Percentiles rank a stretch among this genome's conserved stretches.
phyloP scores from a whole-genome alignment of 805 yeast species.

The Pichia manshurica region DNA sequence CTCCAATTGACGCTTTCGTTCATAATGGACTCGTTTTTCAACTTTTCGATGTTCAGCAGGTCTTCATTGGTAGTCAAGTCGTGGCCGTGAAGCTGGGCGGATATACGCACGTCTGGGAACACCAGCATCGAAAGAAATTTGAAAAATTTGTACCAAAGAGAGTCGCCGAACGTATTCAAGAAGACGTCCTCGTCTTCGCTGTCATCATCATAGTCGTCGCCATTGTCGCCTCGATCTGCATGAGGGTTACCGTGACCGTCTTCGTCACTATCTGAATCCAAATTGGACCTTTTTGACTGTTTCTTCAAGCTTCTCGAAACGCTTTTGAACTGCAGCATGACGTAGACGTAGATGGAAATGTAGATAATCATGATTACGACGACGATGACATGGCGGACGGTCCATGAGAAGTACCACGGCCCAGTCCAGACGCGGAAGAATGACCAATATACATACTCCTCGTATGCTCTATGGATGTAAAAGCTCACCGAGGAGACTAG shows the following conservation, averaged over 20 bases:
- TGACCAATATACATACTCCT: constrained; percentile 68
- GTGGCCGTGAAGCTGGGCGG: constrained; percentile 28
- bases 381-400: constrained; percentile 66
- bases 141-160: constrained; percentile 28
- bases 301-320: constrained; percentile 25
- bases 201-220: constrained; percentile 2
- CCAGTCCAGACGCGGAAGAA: constrained; percentile 66
- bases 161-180: constrained; percentile 22
- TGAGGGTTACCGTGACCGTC: not conserved
- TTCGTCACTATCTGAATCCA: not conserved
- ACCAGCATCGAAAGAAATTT: constrained; percentile 25
- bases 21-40: constrained; percentile 13
- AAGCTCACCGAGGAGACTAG: constrained; percentile 68
- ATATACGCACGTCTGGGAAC: constrained; percentile 29
- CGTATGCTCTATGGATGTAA: constrained; percentile 41
- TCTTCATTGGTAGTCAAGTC: constrained; percentile 24
- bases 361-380: constrained; percentile 60
- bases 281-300: not conserved
- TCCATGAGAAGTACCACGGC: constrained; percentile 78
- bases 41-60: constrained; percentile 22
- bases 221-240: not conserved
- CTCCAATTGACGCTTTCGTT: not conserved
- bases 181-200: constrained; percentile 3
- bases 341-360: constrained; percentile 65
- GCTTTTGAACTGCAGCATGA: constrained; percentile 52